These are phyloP conservation scores for Clarireedia paspali DNA, from an alignment of 2,329 filamentous ascomycete genomes.

Conservation along the genomic window DNA sequence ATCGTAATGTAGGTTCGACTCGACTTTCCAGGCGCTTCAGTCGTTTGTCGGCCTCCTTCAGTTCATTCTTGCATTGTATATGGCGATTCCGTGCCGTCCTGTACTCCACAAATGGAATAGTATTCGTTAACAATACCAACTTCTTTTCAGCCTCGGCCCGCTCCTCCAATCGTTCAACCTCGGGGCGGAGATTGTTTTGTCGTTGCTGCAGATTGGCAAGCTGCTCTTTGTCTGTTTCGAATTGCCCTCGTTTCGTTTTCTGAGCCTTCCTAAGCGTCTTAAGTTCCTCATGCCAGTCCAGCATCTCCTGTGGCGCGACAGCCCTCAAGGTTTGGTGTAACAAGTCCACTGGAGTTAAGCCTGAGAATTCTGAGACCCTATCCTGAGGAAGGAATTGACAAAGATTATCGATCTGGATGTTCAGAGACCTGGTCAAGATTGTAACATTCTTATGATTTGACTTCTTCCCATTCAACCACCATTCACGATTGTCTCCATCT, in stretches of 20 bases:
- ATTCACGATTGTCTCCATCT: constrained; percentile 76
- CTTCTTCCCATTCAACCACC: constrained; percentile 63
- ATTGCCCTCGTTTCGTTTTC: constrained; percentile 52
- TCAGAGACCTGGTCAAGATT: constrained; percentile 59
- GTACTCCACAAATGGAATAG: constrained; percentile 60
- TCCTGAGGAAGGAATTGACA: constrained; percentile 97
- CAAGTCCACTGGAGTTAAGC: constrained; percentile 71
- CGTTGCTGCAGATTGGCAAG: constrained; percentile 62
- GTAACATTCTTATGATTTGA: constrained; percentile 57
- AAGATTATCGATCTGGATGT: constrained; percentile 94
- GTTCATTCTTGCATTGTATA: constrained; percentile 45
- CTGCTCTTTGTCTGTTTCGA: constrained; percentile 51
- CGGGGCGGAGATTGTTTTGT: constrained; percentile 65
- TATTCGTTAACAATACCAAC: constrained; percentile 56
- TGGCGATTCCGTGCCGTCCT: constrained; percentile 42
- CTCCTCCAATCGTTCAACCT: constrained; percentile 77
- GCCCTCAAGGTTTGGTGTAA: constrained; percentile 82
- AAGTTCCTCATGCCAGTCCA: constrained; percentile 67
- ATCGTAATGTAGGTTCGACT: constrained; percentile 59
- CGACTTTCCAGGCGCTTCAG: constrained; percentile 52
- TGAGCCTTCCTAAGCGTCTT: constrained; percentile 63
- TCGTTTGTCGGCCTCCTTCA: constrained; percentile 46
- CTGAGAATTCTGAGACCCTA: constrained; percentile 88
- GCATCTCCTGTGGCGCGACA: constrained; percentile 74
- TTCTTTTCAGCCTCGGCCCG: constrained; percentile 59